Evolutionary conservation across 108 stramenopile genomes (phyloP).

Genomic region (Cyclotella distinguenda): DNA sequence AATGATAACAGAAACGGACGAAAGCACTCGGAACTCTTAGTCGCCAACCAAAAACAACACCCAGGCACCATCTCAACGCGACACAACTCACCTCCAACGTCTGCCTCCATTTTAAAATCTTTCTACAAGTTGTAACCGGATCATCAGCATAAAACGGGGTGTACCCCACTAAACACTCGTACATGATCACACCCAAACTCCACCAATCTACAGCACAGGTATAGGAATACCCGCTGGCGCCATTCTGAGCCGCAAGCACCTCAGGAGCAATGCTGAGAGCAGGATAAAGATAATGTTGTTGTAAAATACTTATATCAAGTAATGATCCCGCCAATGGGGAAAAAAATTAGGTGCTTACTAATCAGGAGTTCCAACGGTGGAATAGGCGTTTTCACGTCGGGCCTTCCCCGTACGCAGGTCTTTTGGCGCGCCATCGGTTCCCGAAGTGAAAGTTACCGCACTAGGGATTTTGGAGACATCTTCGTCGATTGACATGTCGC

Average conservation of each 20-base stretch:
- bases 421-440: conserved; percentile 17
- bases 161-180: conserved; percentile 99
- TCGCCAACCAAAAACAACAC: neutral
- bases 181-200: conserved; percentile 99
- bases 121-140: conserved; percentile 96
- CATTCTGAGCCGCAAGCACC: conserved; percentile 93
- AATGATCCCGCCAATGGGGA: no score
- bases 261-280: conserved; percentile 99
- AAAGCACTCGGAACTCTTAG: neutral
- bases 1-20: neutral
- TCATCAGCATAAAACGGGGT: conserved; percentile 99
- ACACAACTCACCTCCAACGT: conserved; percentile 63
- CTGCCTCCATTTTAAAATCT: conserved; percentile 91
- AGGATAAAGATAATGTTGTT: no score
- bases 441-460: neutral
- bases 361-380: conserved; percentile 99
- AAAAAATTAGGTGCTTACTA: no score
- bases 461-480: conserved; percentile 12
- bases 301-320: no score
- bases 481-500: conserved; percentile 87
- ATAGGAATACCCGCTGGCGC: conserved; percentile 92
- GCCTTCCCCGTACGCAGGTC: conserved; percentile 68
- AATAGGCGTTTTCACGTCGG: conserved; percentile 93
- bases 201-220: conserved; percentile 99
- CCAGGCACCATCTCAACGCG: neutral